Conservation (phyloP, 2,329 filamentous ascomycete genomes). For the Aaosphaeria arxii region DNA sequence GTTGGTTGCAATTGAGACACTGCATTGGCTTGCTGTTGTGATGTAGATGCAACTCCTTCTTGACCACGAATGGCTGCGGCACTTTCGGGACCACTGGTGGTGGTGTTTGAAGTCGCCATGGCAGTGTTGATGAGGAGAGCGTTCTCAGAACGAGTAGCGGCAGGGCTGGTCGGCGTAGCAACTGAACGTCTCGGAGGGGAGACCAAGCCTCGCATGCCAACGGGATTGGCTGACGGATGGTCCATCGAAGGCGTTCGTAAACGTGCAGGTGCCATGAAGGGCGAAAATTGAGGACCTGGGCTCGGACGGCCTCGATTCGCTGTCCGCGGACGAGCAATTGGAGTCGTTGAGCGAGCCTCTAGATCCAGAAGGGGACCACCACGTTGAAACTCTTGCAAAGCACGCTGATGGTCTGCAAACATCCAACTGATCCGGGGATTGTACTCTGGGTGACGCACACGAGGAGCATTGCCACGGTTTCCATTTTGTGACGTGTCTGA, state of each 20-base stretch:
- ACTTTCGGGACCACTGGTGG: constrained; percentile 26
- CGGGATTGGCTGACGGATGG: constrained; percentile 20
- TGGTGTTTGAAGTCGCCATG: constrained; percentile 25
- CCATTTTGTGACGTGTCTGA: constrained; percentile 38
- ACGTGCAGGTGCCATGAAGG: constrained; percentile 30
- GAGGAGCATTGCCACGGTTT: constrained; percentile 14
- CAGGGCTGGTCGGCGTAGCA: constrained; percentile 13
- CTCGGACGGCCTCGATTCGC: constrained; percentile 38
- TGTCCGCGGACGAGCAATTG: constrained; percentile 37
- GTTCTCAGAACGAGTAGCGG: constrained; percentile 11
- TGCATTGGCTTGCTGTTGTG: constrained; percentile 22
- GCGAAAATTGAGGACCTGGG: constrained; percentile 34
- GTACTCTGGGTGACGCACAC: constrained; percentile 32
- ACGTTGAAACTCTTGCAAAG: constrained; percentile 32
- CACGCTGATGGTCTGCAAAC: constrained; percentile 40
- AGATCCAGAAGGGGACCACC: constrained; percentile 29
- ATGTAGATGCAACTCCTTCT: constrained; percentile 24
- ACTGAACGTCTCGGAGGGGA: constrained; percentile 29
- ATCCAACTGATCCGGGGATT: constrained; percentile 41
- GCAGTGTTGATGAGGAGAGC: constrained; percentile 16
- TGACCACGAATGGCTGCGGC: constrained; percentile 18
- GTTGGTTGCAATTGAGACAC: constrained; percentile 25
- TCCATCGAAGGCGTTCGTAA: constrained; percentile 34
- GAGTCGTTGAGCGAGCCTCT: constrained; percentile 36
- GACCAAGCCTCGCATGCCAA: constrained; percentile 19